Conservation (phyloP, 1,139 yeast genomes). For the Diutina scorzettiae region DNA sequence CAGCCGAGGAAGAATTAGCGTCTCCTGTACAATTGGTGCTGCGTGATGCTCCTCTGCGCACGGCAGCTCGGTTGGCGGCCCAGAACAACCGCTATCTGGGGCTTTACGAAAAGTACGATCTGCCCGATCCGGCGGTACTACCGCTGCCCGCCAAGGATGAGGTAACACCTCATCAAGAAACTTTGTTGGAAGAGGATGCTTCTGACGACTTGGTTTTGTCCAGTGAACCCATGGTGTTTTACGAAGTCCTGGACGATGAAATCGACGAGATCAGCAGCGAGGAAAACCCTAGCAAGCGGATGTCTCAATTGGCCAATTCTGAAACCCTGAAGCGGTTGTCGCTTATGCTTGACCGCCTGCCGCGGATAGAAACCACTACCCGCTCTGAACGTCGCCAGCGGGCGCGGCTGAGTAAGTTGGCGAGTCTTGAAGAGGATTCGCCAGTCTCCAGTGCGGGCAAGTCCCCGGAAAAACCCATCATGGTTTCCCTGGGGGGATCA, state of each 20-base stretch:
- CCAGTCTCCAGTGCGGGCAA: neutral
- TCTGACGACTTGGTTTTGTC: neutral
- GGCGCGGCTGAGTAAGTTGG: neutral
- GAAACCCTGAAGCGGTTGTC: constrained; percentile 1
- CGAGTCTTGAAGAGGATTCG: neutral
- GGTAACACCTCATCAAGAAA: neutral
- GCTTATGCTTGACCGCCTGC: neutral
- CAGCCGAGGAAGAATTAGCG: neutral
- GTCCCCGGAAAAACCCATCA: neutral
- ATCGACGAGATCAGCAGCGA: neutral
- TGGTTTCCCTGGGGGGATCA: neutral
- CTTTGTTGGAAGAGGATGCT: neutral
- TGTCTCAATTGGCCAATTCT: neutral
- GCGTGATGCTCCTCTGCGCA: constrained; percentile 1
- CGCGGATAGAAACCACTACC: neutral
- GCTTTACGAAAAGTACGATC: constrained; percentile 4
- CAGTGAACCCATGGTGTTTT: constrained; percentile 1
- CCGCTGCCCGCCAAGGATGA: neutral
- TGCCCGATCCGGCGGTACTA: neutral
- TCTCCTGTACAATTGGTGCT: neutral
- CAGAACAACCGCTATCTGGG: constrained; percentile 4
- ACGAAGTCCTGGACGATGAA: constrained; percentile 5
- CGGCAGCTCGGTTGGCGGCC: constrained; percentile 1
- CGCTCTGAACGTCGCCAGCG: neutral
- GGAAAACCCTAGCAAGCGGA: neutral